A percentile compares a stretch with the other conserved stretches of the same genome.
Conservation (phyloP, 1,284 basidiomycete species). For the Flammula alnicola region DNA sequence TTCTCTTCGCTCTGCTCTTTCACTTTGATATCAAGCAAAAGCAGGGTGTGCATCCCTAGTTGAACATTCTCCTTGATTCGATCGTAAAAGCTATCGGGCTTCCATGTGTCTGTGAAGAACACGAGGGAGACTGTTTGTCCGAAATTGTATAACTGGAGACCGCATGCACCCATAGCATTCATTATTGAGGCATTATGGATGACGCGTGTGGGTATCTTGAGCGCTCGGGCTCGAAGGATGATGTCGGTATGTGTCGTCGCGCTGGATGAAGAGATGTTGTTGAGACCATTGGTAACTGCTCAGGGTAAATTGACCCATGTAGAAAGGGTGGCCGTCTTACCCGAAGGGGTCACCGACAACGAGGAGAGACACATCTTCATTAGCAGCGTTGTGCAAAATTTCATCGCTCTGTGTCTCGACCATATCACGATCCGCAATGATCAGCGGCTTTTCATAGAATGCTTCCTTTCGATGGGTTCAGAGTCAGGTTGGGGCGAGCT, state of each 20-base stretch:
- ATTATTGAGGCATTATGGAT: constrained; percentile 99
- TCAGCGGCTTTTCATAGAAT: constrained; percentile 88
- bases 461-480: constrained; percentile 66
- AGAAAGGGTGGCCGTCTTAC: constrained; percentile 44
- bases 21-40: constrained; percentile 97
- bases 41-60: constrained; percentile 94
- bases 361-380: constrained; percentile 86
- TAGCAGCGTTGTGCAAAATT: constrained; percentile 82
- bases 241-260: constrained; percentile 99
- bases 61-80: constrained; percentile 89
- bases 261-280: constrained; percentile 43
- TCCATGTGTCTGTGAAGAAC: constrained; percentile 98
- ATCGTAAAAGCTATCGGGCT: constrained; percentile 94
- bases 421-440: constrained; percentile 94
- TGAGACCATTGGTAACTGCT: no score
- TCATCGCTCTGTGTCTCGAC: constrained; percentile 95
- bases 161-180: constrained; percentile 92
- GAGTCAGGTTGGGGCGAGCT: background rate
- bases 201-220: constrained; percentile 80
- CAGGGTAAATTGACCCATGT: no score
- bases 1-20: constrained; percentile 99
- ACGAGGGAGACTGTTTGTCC: constrained; percentile 96
- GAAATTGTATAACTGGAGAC: constrained; percentile 97
- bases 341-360: constrained; percentile 99
- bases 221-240: constrained; percentile 84